Percentiles rank a stretch among this genome's conserved stretches.
Conservation (phyloP, 116 monocot genomes). For the Zostera marina region DNA sequence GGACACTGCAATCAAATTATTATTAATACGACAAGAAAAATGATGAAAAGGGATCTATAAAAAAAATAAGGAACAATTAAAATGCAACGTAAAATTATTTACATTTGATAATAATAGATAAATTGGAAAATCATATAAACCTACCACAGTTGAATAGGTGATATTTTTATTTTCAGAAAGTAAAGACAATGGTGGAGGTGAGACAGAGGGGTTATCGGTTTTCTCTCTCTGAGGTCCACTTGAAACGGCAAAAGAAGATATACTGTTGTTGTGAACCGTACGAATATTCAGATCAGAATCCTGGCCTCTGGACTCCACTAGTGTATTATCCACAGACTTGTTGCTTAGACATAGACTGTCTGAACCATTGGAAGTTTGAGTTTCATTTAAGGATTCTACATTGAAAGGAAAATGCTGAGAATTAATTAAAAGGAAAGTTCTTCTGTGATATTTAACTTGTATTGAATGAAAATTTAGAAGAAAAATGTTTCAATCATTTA, state of each 20-base stretch:
- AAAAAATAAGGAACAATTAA: neutral
- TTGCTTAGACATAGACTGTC: conserved; percentile 21
- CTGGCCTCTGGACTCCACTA: conserved; percentile 36
- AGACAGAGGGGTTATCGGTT: conserved; percentile 34
- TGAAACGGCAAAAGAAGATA: conserved; percentile 32
- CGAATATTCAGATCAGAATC: conserved; percentile 32
- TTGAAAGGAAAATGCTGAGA: neutral
- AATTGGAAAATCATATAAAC: neutral
- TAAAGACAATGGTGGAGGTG: conserved; percentile 35
- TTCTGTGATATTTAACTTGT: no score
- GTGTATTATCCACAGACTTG: conserved; percentile 26
- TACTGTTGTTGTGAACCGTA: conserved; percentile 25
- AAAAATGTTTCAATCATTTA: no score
- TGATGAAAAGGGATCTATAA: neutral
- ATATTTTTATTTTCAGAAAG: conserved; percentile 46
- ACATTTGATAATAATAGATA: neutral
- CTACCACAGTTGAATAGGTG: conserved; percentile 69
- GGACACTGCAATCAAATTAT: conserved; percentile 67
- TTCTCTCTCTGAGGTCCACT: conserved; percentile 35
- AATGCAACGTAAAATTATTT: neutral
- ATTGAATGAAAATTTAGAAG: no score
- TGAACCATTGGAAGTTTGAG: conserved; percentile 14
- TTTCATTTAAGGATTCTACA: conserved; percentile 15
- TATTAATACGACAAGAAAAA: neutral
- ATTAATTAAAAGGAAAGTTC: neutral